These are phyloP conservation scores for Trametes versicolor DNA, from an alignment of 1,284 basidiomycete genomes.

Conservation along the genomic window DNA sequence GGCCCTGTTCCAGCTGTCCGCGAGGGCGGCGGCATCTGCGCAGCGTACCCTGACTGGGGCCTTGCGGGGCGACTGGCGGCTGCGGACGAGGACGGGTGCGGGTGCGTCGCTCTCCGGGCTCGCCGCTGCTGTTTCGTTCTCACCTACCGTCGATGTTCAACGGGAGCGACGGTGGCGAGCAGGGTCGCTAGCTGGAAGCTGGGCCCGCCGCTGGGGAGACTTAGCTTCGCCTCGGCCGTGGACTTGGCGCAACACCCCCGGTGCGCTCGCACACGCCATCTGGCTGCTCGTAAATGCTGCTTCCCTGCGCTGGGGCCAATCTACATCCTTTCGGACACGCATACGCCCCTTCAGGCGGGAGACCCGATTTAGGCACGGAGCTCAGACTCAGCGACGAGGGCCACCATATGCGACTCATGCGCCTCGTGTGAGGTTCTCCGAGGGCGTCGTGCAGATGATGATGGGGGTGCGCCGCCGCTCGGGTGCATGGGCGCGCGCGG, in stretches of 20 bases:
- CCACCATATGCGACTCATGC: no score
- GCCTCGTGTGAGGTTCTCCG: neutral
- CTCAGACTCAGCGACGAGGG: neutral
- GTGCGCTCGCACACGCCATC: neutral
- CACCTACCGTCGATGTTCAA: neutral
- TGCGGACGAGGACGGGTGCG: neutral
- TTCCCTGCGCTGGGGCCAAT: slow-evolving; percentile 1
- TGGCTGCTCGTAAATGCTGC: neutral
- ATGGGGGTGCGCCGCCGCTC: neutral
- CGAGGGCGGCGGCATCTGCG: neutral
- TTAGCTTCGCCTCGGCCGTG: no score
- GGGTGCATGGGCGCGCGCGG: neutral
- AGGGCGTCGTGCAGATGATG: neutral
- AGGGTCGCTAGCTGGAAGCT: neutral
- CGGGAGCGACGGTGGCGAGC: neutral
- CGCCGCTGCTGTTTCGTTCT: neutral
- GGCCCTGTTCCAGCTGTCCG: neutral
- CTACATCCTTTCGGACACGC: neutral
- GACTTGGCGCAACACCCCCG: neutral
- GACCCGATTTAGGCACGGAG: no score
- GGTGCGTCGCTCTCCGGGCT: neutral
- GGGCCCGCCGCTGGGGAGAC: no score
- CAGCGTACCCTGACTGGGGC: neutral
- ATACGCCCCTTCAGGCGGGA: neutral
- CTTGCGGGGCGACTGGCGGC: no score